phyloP scores from a whole-genome alignment of 78 protist species.

The Speleostelium caveatum region DNA sequence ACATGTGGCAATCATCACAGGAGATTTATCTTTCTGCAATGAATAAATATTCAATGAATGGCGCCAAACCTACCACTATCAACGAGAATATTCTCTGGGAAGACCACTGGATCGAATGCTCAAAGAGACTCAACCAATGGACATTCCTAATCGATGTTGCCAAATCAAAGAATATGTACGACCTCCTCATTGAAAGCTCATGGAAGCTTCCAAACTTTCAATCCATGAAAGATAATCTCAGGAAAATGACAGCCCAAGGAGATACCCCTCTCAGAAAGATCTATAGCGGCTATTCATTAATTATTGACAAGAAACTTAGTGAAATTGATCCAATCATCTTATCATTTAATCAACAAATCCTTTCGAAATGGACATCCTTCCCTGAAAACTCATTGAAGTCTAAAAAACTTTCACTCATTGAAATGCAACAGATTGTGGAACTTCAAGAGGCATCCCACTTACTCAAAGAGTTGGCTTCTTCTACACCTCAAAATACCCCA shows the following conservation, averaged over 20 bases:
- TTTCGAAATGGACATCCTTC: constrained; percentile 43
- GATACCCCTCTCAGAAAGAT: constrained; percentile 80
- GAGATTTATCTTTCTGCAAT: constrained; percentile 66
- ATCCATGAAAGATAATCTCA: constrained; percentile 28
- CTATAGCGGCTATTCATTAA: constrained; percentile 53
- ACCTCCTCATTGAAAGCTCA: constrained; percentile 77
- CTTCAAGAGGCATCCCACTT: constrained; percentile 59
- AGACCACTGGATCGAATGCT: constrained; percentile 88
- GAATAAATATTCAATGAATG: constrained; percentile 43
- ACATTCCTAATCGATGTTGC: constrained; percentile 79
- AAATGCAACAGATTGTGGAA: constrained; percentile 75
- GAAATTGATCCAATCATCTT: constrained; percentile 67
- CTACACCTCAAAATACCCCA: neutral
- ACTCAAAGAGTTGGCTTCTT: constrained; percentile 26
- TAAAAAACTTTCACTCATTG: constrained; percentile 7
- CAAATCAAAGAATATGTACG: constrained; percentile 36
- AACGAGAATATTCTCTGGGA: constrained; percentile 88
- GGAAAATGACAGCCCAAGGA: constrained; percentile 7
- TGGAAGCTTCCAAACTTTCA: constrained; percentile 88
- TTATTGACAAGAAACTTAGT: constrained; percentile 26
- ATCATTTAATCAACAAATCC: constrained; percentile 18
- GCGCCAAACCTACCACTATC: constrained; percentile 52
- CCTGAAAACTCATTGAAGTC: constrained; percentile 29
- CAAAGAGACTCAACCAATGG: constrained; percentile 90
- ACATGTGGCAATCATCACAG: constrained; percentile 67